Percentiles rank a stretch among this genome's conserved stretches.
Conservation (phyloP, 306 rosid genomes). For the Oxytropis ochrocephala region DNA sequence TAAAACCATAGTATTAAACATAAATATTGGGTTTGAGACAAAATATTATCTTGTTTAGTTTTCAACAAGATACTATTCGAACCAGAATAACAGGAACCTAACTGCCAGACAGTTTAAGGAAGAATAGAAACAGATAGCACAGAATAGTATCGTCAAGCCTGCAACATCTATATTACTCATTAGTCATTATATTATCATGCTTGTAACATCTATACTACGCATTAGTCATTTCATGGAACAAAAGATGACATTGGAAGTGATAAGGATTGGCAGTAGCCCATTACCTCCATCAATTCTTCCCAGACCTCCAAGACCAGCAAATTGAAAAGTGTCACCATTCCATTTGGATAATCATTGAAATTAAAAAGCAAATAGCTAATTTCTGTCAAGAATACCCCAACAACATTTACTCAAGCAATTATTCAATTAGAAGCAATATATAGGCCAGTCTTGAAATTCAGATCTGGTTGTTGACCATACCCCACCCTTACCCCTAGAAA, state of each 20-base stretch:
- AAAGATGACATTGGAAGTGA: slow-evolving; percentile 1
- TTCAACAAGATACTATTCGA: background rate
- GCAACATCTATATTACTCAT: background rate
- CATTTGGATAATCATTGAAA: slow-evolving; percentile 93
- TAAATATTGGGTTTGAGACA: background rate
- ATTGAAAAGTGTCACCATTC: slow-evolving; percentile 99
- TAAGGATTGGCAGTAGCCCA: slow-evolving; percentile 3
- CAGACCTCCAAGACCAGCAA: slow-evolving; percentile 80
- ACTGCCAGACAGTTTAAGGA: background rate
- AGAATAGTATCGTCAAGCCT: background rate
- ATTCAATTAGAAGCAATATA: slow-evolving; percentile 4
- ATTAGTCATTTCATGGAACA: slow-evolving; percentile 11
- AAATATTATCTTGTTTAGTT: background rate
- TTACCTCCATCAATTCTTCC: slow-evolving; percentile 82
- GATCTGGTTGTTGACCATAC: slow-evolving; percentile 2
- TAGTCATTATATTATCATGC: background rate
- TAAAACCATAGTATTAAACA: background rate
- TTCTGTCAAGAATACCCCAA: slow-evolving; percentile 49
- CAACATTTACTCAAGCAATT: slow-evolving; percentile 8
- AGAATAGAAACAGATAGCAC: background rate
- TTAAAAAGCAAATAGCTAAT: slow-evolving; percentile 83
- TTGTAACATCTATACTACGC: background rate
- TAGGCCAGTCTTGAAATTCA: background rate
- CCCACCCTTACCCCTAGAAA: background rate
- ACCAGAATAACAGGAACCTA: background rate